Base-by-base conservation (phyloP, 2,329 filamentous ascomycete genomes). In the Pleoardoris graminearum region DNA sequence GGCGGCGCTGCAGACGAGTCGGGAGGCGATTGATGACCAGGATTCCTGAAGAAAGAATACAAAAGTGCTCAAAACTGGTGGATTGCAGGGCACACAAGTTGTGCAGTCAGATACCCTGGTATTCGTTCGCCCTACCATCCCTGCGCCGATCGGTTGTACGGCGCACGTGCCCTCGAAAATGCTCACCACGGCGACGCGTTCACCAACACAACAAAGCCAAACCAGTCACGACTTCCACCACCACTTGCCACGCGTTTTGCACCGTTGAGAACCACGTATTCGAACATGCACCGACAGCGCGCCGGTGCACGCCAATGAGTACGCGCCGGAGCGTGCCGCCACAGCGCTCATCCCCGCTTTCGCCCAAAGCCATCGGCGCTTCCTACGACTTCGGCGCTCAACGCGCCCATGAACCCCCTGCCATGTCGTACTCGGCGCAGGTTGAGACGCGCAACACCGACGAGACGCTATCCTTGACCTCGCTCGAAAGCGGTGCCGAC, bases 401-500 rank as follows among this genome's bases (percentile, higher is more conserved):
- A 25, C 48, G 55, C 43, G 48, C 61, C 50, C 60, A 66, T 62
- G 61, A 58, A 47, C 43, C 38, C 36, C 46, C 44, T 33, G 49
- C 55, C 33, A 70, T 69, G 66, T 59, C 58, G 29, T 54, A 61
- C 22, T 57, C 54, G 47, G 58, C 51, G 43, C 59, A 65, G 42
- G 65, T 69, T 21, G 55, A 66, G 42, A 56, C 51, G 43, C 62
- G 61, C 4, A 58, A 61, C 32, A 41, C 53, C 10, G 64, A 48
- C 21, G 69, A 67, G 3, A 57, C 62, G 27, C 56, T 63, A 14
- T 67, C 75, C 10, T 56, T 77, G 32, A 75, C 68, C 27, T 68
- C 67, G 10, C 60, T 77, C 48, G 76, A 77, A 36, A 72, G 75
- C 54, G 75, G 75, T 51, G 58, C 59, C 29, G 66, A 79, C 59